phyloP scores from a whole-genome alignment of 148 eudicot species.

The Tetragonia tetragonoides region DNA sequence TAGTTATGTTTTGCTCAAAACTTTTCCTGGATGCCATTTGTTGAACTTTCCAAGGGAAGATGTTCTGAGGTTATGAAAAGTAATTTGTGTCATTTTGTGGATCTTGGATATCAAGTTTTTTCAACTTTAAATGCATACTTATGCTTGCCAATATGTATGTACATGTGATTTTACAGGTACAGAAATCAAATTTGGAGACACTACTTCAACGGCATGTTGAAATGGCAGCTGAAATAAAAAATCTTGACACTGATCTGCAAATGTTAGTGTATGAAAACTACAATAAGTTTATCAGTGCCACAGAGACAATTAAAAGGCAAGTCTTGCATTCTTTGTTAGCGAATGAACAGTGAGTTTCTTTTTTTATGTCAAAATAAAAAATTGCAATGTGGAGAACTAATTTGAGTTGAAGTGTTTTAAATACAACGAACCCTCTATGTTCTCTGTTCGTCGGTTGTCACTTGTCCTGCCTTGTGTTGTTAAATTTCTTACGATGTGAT shows the following conservation, averaged over 20 bases:
- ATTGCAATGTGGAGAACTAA: not conserved
- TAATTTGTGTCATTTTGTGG: not conserved
- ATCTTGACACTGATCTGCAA: slow-evolving; percentile 97
- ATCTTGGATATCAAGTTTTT: not conserved
- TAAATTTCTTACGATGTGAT: no score
- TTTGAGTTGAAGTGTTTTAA: not conserved
- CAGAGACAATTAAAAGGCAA: slow-evolving; percentile 92
- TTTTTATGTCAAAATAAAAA: not conserved
- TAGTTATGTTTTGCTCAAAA: not conserved
- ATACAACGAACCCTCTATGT: not conserved
- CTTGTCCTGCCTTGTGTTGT: not conserved
- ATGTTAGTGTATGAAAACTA: slow-evolving; percentile 98
- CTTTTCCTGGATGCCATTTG: not conserved
- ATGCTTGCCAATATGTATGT: not conserved
- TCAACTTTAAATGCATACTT: slow-evolving; percentile 4
- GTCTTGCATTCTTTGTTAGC: slow-evolving; percentile 5
- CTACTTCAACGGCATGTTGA: slow-evolving; percentile 94
- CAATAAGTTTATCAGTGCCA: slow-evolving; percentile 97
- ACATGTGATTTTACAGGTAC: slow-evolving; percentile 50
- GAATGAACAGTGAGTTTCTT: slow-evolving; percentile 5
- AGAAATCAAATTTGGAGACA: slow-evolving; percentile 82
- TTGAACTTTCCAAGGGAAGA: not conserved
- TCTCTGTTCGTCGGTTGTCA: not conserved
- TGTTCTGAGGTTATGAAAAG: slow-evolving; percentile 8
- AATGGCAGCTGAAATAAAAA: slow-evolving; percentile 99